A percentile compares a stretch with the other conserved stretches of the same genome.
These are phyloP conservation scores for Vitis rupestris DNA, from an alignment of 164 flowering plant genomes.

Conservation along the genomic window DNA sequence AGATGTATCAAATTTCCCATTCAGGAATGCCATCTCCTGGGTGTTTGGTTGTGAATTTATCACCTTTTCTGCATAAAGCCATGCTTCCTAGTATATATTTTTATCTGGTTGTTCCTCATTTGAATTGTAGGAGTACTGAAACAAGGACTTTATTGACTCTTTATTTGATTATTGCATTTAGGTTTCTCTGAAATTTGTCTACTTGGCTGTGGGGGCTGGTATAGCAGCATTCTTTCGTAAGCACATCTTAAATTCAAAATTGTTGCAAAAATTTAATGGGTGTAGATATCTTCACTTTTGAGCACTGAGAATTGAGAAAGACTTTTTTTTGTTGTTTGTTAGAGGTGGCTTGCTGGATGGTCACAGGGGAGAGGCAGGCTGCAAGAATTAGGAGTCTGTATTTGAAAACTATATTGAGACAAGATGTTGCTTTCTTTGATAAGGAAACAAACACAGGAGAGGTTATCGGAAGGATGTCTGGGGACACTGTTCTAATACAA, in stretches of 20 bases:
- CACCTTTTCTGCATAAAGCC: too few relatives aligned
- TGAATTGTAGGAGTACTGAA: too few relatives aligned
- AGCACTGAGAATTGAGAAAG: background rate
- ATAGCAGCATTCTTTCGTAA: constrained; percentile 48
- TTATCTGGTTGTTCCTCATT: too few relatives aligned
- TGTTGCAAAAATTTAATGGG: background rate
- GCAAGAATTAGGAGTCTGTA: constrained; percentile 42
- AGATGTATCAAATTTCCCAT: too few relatives aligned
- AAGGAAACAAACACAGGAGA: constrained; percentile 51
- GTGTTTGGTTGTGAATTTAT: too few relatives aligned
- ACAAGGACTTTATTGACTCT: background rate
- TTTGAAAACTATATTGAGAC: constrained; percentile 43
- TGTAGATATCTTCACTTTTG: background rate
- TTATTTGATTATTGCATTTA: constrained; percentile 1
- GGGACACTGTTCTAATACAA: constrained; percentile 55
- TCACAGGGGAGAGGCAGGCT: constrained; percentile 56
- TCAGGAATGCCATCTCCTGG: too few relatives aligned
- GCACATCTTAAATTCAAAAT: constrained; percentile 8
- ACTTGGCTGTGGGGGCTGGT: constrained; percentile 36
- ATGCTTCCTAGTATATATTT: too few relatives aligned
- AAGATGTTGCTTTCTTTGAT: constrained; percentile 51
- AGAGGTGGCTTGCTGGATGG: constrained; percentile 65
- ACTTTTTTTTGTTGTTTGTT: background rate
- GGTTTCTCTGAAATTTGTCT: constrained; percentile 41
- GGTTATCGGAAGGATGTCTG: constrained; percentile 56